These are phyloP conservation scores for Tetrahymena borealis DNA, from an alignment of 73 alveolate genomes.

Conservation along the genomic window DNA sequence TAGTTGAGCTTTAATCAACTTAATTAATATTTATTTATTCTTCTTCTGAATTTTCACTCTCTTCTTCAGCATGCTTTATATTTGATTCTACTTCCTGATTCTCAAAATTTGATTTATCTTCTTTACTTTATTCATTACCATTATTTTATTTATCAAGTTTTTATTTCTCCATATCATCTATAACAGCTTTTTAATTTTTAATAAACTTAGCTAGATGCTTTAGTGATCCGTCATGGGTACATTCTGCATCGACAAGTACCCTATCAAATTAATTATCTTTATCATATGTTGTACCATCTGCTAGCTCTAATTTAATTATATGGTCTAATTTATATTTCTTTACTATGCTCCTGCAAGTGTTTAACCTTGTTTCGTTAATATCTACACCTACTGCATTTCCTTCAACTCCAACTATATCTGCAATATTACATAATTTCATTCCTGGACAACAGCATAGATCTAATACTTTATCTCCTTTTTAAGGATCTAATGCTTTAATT, in stretches of 20 bases:
- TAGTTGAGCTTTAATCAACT: neutral
- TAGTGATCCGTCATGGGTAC: slow-evolving; percentile 50
- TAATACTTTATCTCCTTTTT: slow-evolving; percentile 6
- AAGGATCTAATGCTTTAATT: neutral
- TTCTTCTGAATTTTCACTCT: neutral
- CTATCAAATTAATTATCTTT: slow-evolving; percentile 16
- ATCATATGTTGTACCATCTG: slow-evolving; percentile 28
- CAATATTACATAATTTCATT: slow-evolving; percentile 23
- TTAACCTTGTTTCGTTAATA: slow-evolving; percentile 30
- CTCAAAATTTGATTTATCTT: neutral
- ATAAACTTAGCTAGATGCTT: slow-evolving; percentile 34
- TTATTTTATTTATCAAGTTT: neutral
- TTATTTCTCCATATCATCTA: neutral
- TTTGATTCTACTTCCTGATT: neutral
- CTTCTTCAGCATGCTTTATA: neutral
- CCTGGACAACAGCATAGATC: slow-evolving; percentile 56
- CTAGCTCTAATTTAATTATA: slow-evolving; percentile 1
- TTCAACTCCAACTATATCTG: slow-evolving; percentile 12
- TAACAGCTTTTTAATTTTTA: neutral
- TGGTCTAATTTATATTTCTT: slow-evolving; percentile 32
- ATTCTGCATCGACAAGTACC: slow-evolving; percentile 46
- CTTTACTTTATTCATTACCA: neutral
- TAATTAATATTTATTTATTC: neutral
- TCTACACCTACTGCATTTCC: slow-evolving; percentile 38
- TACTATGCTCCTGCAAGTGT: slow-evolving; percentile 12